Percentiles rank a stretch among this genome's conserved stretches.
These are phyloP conservation scores for Euclidium syriacum DNA, from an alignment of 345 rosid species.

Conservation along the genomic window DNA sequence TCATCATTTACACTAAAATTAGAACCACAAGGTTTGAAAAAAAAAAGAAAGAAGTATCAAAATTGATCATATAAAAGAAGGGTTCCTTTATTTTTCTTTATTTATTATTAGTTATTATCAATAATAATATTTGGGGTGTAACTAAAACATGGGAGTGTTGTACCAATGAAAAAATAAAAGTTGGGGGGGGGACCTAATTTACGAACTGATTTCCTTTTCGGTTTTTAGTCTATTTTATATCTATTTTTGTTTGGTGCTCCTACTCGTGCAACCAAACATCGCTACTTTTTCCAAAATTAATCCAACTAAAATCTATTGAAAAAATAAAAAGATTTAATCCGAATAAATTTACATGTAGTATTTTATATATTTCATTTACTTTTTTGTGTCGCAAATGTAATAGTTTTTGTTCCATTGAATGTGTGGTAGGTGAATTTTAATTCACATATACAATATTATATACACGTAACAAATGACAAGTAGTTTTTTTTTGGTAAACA, in stretches of 20 bases:
- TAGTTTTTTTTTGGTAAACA: too few species aligned
- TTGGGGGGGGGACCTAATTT: conserved; percentile 27
- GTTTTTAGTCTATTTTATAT: conserved; percentile 26
- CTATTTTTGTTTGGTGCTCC: conserved; percentile 31
- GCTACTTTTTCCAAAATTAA: conserved; percentile 18
- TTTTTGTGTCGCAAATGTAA: conserved; percentile 8
- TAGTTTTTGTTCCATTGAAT: not conserved
- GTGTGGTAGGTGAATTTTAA: conserved; percentile 19
- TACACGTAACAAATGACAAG: too few species aligned
- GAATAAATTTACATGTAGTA: conserved; percentile 1
- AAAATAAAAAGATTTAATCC: not conserved
- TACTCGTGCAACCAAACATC: conserved; percentile 30
- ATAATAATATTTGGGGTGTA: conserved; percentile 9
- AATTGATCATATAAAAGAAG: conserved; percentile 17
- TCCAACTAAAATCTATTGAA: too few species aligned
- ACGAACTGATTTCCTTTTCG: conserved; percentile 24
- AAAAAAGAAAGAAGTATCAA: not conserved
- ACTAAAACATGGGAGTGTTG: conserved; percentile 22
- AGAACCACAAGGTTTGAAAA: conserved; percentile 9
- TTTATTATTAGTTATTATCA: not conserved
- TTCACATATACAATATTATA: not conserved
- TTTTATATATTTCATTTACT: not conserved
- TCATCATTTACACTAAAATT: conserved; percentile 2
- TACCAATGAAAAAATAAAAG: conserved; percentile 34
- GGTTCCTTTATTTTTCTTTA: not conserved